Conservation (phyloP, 1,284 basidiomycete species). For the Marasmius fiardii region DNA sequence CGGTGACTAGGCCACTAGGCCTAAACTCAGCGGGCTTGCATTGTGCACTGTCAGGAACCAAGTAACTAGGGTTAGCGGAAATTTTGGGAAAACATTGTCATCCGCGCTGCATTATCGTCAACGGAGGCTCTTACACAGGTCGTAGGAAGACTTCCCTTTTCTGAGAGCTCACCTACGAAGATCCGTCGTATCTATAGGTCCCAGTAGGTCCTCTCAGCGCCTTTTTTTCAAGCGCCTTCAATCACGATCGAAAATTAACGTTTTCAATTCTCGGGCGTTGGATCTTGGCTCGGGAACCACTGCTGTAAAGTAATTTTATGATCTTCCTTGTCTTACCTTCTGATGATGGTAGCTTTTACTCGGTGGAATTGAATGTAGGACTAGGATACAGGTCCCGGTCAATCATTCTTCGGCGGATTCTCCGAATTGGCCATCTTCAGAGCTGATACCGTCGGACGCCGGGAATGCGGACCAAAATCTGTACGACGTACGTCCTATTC, state of each 20-base stretch:
- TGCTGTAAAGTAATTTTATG: too few relatives aligned
- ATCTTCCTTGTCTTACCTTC: not conserved
- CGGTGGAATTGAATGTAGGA: too few relatives aligned
- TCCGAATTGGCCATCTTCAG: too few relatives aligned
- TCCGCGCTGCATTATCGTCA: not conserved
- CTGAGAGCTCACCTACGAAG: too few relatives aligned
- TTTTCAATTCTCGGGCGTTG: not conserved
- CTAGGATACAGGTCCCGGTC: too few relatives aligned
- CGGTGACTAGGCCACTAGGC: too few relatives aligned
- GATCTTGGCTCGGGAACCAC: conserved; percentile 1
- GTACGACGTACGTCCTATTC: not conserved
- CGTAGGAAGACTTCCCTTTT: not conserved
- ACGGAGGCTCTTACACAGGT: not conserved
- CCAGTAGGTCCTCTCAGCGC: not conserved
- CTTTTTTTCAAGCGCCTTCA: not conserved
- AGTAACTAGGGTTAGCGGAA: too few relatives aligned
- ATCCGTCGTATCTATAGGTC: too few relatives aligned
- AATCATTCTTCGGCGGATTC: too few relatives aligned
- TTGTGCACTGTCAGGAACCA: too few relatives aligned
- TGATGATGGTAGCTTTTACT: too few relatives aligned
- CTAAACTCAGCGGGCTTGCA: too few relatives aligned
- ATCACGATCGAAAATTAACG: conserved; percentile 7
- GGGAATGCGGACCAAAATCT: not conserved
- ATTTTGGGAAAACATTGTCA: not conserved
- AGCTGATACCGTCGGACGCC: not conserved